Conservation (phyloP, 139 green algal species). For the Coelastrella sp. region DNA sequence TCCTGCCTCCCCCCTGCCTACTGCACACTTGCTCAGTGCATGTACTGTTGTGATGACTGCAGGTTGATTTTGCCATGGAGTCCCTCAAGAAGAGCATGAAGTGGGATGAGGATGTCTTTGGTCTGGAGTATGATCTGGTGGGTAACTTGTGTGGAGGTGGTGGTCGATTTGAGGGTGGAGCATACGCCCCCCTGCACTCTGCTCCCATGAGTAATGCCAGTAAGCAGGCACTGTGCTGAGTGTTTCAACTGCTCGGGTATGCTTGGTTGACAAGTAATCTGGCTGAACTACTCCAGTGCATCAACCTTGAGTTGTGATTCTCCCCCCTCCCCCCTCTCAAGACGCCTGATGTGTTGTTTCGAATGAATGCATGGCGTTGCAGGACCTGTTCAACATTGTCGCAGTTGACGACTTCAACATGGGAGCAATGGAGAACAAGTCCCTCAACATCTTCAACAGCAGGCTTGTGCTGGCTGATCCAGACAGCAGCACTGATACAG, state of each 20-base stretch:
- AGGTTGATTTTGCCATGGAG: slow-evolving; percentile 88
- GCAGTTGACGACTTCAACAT: slow-evolving; percentile 98
- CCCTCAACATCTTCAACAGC: slow-evolving; percentile 97
- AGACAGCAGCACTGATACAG: slow-evolving; percentile 92
- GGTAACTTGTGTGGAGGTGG: not conserved
- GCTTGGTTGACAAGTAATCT: too few relatives aligned
- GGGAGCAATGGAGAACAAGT: slow-evolving; percentile 99
- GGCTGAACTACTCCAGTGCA: too few relatives aligned
- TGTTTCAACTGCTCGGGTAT: too few relatives aligned
- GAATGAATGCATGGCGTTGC: not conserved
- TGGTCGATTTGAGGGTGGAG: not conserved
- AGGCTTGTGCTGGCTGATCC: slow-evolving; percentile 91
- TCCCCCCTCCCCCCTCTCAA: too few relatives aligned
- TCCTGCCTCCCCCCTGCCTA: not conserved
- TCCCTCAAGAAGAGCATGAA: slow-evolving; percentile 94
- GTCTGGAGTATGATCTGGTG: slow-evolving; percentile 97
- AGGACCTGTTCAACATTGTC: slow-evolving; percentile 93
- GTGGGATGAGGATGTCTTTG: slow-evolving; percentile 85
- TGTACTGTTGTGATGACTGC: not conserved
- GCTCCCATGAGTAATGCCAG: too few relatives aligned
- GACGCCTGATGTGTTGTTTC: too few relatives aligned
- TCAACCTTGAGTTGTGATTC: too few relatives aligned
- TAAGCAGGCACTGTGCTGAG: too few relatives aligned
- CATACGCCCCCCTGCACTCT: not conserved
- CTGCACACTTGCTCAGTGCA: not conserved